These are phyloP conservation scores for Phyllostachys edulis DNA, from an alignment of 176 grass and related monocot species.

Conservation along the genomic window DNA sequence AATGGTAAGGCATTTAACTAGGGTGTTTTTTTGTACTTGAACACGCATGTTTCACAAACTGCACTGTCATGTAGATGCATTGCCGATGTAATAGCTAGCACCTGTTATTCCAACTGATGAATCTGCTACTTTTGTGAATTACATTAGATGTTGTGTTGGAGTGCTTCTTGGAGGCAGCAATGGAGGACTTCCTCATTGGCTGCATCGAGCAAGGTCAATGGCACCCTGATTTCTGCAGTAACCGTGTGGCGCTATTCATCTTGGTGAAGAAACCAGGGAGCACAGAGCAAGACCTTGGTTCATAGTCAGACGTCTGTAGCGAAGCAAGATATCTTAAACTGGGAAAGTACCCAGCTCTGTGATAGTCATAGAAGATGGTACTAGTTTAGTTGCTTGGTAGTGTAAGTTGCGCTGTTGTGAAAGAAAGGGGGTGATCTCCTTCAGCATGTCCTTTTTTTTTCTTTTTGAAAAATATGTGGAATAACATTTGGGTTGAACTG, in stretches of 20 bases:
- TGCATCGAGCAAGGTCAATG: conserved; percentile 79
- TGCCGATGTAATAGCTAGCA: neutral
- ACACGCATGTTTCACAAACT: neutral
- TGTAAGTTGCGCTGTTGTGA: neutral
- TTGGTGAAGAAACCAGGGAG: conserved; percentile 51
- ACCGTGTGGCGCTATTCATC: conserved; percentile 79
- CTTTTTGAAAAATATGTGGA: neutral
- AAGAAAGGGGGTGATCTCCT: neutral
- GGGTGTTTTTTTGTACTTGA: neutral
- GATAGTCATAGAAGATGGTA: neutral
- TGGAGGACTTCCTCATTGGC: conserved; percentile 66
- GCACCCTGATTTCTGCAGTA: conserved; percentile 82
- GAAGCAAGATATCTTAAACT: neutral
- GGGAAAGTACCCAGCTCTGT: neutral
- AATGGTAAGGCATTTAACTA: conserved; percentile 48
- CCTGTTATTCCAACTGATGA: neutral
- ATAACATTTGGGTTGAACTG: neutral
- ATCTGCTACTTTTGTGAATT: neutral
- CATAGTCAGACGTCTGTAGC: neutral
- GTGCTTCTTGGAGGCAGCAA: conserved; percentile 81
- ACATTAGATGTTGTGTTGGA: conserved; percentile 71
- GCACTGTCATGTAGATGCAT: neutral
- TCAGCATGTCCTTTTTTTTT: neutral
- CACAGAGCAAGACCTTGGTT: neutral
- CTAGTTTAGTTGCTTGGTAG: neutral